A percentile compares a stretch with the other conserved stretches of the same genome.
Conservation (phyloP, 352 stramenopile species). For the Blastocystis sp. region DNA sequence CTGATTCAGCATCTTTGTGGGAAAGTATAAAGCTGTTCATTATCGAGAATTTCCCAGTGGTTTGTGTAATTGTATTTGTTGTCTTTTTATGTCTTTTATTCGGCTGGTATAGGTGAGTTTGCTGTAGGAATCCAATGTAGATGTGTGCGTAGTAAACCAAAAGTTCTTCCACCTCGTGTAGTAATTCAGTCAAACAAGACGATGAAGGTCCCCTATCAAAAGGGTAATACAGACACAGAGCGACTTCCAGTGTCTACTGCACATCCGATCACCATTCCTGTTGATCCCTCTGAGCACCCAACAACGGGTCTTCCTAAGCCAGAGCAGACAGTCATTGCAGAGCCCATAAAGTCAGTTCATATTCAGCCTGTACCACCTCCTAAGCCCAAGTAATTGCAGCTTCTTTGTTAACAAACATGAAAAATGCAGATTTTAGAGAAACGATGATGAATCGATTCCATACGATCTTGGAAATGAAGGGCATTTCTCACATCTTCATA, state of each 20-base stretch:
- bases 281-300: neutral
- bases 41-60: neutral
- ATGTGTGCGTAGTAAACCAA: neutral
- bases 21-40: neutral
- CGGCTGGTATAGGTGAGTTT: neutral
- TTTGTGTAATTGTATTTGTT: neutral
- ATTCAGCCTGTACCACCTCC: neutral
- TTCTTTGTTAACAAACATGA: neutral
- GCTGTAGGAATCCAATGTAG: neutral
- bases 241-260: neutral
- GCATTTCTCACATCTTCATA: constrained; percentile 28
- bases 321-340: neutral
- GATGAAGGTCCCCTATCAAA: neutral
- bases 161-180: neutral
- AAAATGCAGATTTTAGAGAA: neutral
- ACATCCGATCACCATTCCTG: neutral
- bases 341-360: neutral
- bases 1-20: neutral
- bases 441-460: neutral
- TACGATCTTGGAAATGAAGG: neutral
- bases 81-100: neutral
- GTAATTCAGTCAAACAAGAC: neutral
- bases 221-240: neutral
- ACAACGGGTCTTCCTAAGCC: neutral
- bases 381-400: neutral